phyloP scores from a whole-genome alignment of 1,284 basidiomycete species.

The Cerioporus squamosus region DNA sequence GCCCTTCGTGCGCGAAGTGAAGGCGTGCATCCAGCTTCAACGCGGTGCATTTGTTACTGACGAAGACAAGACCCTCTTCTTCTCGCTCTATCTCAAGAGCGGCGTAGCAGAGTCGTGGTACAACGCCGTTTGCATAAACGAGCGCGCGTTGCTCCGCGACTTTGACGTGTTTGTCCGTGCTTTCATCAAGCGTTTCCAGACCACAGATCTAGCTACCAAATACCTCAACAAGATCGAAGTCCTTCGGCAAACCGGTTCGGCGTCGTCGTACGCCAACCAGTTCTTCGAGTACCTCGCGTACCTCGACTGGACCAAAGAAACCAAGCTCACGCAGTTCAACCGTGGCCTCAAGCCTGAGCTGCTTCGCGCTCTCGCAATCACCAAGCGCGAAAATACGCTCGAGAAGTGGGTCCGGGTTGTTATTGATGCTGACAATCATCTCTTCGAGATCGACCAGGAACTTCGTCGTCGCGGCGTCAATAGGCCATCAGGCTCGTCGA shows the following conservation, averaged over 20 bases:
- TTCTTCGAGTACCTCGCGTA: constrained; percentile 31
- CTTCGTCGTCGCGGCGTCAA: too few species aligned
- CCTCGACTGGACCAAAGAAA: constrained; percentile 28
- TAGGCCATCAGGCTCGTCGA: too few species aligned
- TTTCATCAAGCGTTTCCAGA: constrained; percentile 19
- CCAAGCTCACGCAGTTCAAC: constrained; percentile 14
- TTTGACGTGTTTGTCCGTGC: constrained; percentile 34
- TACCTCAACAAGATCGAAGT: constrained; percentile 9
- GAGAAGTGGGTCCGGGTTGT: constrained; percentile 21
- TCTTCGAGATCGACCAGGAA: too few species aligned
- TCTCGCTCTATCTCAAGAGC: constrained; percentile 27
- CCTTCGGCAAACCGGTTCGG: constrained; percentile 34
- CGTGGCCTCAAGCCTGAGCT: constrained; percentile 19
- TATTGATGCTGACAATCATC: too few species aligned
- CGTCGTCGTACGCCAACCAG: constrained; percentile 24
- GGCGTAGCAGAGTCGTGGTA: constrained; percentile 24
- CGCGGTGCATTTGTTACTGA: constrained; percentile 18
- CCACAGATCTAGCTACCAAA: not conserved
- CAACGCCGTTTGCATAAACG: constrained; percentile 18
- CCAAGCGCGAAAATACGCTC: not conserved
- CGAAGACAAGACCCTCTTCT: constrained; percentile 24
- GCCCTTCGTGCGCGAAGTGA: constrained; percentile 28
- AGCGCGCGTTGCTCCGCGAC: constrained; percentile 21
- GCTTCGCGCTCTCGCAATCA: constrained; percentile 8
- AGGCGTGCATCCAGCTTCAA: constrained; percentile 23